A percentile compares a stretch with the other conserved stretches of the same genome.
These are phyloP conservation scores for Gnetum montanum DNA, from an alignment of 75 land plant genomes.

Conservation along the genomic window DNA sequence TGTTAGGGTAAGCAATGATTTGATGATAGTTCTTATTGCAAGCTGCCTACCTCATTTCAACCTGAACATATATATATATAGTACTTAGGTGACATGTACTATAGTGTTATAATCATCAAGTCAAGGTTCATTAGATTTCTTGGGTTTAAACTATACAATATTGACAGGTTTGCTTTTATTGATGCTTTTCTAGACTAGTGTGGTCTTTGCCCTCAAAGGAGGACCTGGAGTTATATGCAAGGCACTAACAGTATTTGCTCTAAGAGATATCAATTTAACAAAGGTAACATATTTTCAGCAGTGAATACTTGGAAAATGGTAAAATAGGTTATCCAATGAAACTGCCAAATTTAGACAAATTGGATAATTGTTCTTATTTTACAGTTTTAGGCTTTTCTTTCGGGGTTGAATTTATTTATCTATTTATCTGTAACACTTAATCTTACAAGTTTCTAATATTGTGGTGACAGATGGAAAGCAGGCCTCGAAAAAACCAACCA, in stretches of 20 bases:
- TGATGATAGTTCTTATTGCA: too few species aligned
- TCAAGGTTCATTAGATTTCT: too few species aligned
- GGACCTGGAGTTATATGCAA: constrained; percentile 82
- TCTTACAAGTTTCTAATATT: too few species aligned
- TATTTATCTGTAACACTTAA: too few species aligned
- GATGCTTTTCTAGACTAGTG: constrained; percentile 39
- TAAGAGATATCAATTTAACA: constrained; percentile 70
- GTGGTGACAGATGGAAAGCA: constrained; percentile 84
- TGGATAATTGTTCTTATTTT: background rate
- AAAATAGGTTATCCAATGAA: background rate
- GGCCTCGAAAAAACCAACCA: constrained; percentile 77
- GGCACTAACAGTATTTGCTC: constrained; percentile 81
- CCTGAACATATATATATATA: too few species aligned
- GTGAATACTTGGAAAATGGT: background rate
- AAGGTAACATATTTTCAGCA: constrained; percentile 40
- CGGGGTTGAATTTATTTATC: background rate
- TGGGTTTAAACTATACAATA: too few species aligned
- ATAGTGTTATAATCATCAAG: too few species aligned
- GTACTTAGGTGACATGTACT: too few species aligned
- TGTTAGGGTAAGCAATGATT: too few species aligned
- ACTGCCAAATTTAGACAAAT: background rate
- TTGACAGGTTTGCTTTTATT: background rate
- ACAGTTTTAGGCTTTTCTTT: constrained; percentile 1
- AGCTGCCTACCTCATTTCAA: too few species aligned
- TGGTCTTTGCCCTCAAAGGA: constrained; percentile 80